Conservation (phyloP, 2,329 filamentous ascomycete genomes). For the Calcarisporium arbuscula region DNA sequence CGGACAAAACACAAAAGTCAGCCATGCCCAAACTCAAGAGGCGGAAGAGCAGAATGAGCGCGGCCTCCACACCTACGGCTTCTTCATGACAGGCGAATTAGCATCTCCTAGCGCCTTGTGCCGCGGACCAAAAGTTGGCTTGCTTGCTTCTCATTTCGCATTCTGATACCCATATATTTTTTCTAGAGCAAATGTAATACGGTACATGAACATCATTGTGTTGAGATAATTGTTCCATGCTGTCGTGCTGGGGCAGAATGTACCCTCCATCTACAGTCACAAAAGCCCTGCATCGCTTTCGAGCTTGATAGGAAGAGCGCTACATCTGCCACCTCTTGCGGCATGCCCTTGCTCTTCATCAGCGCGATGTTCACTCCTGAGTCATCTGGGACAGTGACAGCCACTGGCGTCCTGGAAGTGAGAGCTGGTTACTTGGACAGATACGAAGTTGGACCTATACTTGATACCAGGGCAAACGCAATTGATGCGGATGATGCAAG, state of each 20-base stretch:
- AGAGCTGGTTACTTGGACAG: not conserved
- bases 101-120: no score
- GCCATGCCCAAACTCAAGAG: conserved; percentile 37
- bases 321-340: conserved; percentile 40
- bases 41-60: conserved; percentile 41
- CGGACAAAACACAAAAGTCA: conserved; percentile 37
- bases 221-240: no score
- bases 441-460: no score
- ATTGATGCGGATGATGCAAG: conserved; percentile 38
- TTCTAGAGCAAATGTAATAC: no score
- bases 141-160: no score
- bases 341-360: conserved; percentile 32
- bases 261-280: conserved; percentile 40
- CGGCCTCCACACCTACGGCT: conserved; percentile 25
- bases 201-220: no score
- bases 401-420: conserved; percentile 33
- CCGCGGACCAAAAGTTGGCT: no score
- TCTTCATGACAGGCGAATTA: no score
- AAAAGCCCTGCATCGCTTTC: conserved; percentile 37
- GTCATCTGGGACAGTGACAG: conserved; percentile 28
- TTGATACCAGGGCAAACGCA: conserved; percentile 40
- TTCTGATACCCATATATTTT: no score
- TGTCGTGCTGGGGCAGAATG: no score
- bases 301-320: conserved; percentile 37
- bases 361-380: conserved; percentile 26